These are phyloP conservation scores for Venturia asperata DNA, from an alignment of 2,329 filamentous ascomycete species.

Conservation along the genomic window DNA sequence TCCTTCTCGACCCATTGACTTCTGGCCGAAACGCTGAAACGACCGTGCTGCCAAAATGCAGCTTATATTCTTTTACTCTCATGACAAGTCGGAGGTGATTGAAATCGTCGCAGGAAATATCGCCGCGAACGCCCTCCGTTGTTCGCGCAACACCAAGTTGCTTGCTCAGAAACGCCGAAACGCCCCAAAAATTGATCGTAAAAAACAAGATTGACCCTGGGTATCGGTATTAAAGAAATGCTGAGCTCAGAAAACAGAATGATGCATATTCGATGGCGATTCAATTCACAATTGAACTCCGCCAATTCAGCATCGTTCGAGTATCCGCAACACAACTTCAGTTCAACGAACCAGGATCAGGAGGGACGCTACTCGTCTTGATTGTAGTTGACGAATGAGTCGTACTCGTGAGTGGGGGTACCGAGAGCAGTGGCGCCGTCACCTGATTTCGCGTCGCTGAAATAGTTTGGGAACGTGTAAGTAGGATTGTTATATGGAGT, in stretches of 20 bases:
- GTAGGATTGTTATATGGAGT: neutral
- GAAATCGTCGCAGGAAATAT: neutral
- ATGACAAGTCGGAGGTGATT: neutral
- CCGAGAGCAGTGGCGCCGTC: neutral
- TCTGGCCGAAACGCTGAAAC: neutral
- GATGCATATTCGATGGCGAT: neutral
- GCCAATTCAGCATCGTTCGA: neutral
- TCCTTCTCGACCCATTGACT: neutral
- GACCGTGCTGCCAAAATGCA: neutral
- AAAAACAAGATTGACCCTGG: neutral
- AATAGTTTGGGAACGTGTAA: neutral
- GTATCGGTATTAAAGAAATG: constrained; percentile 10
- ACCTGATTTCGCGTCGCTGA: neutral
- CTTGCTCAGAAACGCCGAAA: neutral
- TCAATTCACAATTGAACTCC: neutral
- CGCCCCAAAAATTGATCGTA: neutral
- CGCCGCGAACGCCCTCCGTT: no score
- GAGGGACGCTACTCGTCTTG: neutral
- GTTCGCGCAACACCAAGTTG: neutral
- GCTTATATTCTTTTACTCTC: neutral
- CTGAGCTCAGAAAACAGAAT: neutral
- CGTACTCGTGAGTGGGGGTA: neutral
- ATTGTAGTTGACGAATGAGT: constrained; percentile 8
- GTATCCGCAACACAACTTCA: constrained; percentile 7
- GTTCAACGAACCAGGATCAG: neutral